Evolutionary conservation across 2,329 filamentous ascomycete species (phyloP).

Genomic region (Diaporthe helianthi): DNA sequence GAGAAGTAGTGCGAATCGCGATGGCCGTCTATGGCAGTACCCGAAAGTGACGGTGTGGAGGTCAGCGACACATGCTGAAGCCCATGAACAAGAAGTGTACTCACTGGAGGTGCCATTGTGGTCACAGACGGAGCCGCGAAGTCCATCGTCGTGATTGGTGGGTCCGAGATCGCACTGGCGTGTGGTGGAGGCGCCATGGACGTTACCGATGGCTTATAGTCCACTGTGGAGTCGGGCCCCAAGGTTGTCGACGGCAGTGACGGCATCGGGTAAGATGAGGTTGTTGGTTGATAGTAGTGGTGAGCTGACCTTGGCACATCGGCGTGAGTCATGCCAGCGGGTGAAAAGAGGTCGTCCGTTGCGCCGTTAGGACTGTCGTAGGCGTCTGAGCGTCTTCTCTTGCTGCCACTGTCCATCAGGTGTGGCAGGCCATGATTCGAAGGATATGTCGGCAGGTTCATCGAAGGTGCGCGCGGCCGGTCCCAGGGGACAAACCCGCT

Average conservation of each 20-base stretch:
- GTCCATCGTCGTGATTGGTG: constrained; percentile 29
- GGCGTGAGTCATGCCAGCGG: constrained; percentile 25
- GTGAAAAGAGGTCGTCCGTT: constrained; percentile 27
- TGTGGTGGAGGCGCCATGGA: constrained; percentile 23
- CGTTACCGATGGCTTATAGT: constrained; percentile 24
- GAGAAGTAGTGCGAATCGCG: constrained; percentile 28
- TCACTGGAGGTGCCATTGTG: constrained; percentile 30
- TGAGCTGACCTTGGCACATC: constrained; percentile 18
- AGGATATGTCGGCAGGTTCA: constrained; percentile 23
- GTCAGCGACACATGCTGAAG: constrained; percentile 20
- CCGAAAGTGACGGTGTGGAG: constrained; percentile 26
- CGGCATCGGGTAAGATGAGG: constrained; percentile 29
- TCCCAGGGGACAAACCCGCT: constrained; percentile 25
- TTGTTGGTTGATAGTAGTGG: constrained; percentile 20
- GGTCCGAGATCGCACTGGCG: constrained; percentile 22
- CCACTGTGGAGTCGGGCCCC: constrained; percentile 2
- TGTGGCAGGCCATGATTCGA: constrained; percentile 4
- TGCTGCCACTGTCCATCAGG: constrained; percentile 24
- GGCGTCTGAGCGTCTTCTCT: constrained; percentile 29
- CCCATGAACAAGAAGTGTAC: constrained; percentile 20
- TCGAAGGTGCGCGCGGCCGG: constrained; percentile 20
- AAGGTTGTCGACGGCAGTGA: constrained; percentile 18
- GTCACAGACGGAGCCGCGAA: constrained; percentile 28
- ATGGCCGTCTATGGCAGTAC: constrained; percentile 22
- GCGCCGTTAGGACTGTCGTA: constrained; percentile 21